Evolutionary conservation across 495 filamentous ascomycete species (phyloP), one percentile per base, ranked within the genome.

Genomic region (Penicillium paxilli): DNA sequence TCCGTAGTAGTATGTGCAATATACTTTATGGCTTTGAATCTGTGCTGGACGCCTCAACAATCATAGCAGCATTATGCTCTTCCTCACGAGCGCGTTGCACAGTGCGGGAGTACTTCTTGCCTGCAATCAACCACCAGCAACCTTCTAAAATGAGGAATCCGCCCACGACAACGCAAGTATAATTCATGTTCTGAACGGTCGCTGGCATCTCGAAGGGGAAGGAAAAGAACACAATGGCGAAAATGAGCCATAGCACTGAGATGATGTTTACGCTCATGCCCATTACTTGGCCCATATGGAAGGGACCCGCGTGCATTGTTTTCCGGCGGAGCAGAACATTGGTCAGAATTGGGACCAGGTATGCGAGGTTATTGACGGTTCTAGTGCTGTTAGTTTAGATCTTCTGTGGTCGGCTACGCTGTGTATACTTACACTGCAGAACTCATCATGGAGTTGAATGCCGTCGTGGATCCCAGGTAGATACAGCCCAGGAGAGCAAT

Each of bases 371-470:
- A 37, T 71, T 73, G 38, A 73, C 69, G 21, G 70, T 71, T 17
- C 69, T 72, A 40, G 14, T 10, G 10, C 12, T 23, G 38, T 63
- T 26, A 66, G 50, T 38, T 23, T 2, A 30, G 19, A 2, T 14
- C n/a, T 22, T 22, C 38, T 8, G 17, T 32, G 19, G 20, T 12
- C n/a, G 25, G 21, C 0, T 47, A n/a, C n/a, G n/a, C 0, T 9
- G 16, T 16, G 22, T 32, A 1, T 3, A 58, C 62, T 17, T 64
- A 72, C 66, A 68, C 62, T 4, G 69, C 64, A 1, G 88, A 91
- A 77, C 86, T 89, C 30, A 83, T 62, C 14, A 91, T 79, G 23
- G 85, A 84, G 32, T 81, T 75, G 71, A 92, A 92, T 0, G 88
- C 88, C 0, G 86, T 87, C 2, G 76, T 80, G 47, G 73, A 83